Conservation (phyloP, 805 yeast genomes). For the Lachancea lanzarotensis region DNA sequence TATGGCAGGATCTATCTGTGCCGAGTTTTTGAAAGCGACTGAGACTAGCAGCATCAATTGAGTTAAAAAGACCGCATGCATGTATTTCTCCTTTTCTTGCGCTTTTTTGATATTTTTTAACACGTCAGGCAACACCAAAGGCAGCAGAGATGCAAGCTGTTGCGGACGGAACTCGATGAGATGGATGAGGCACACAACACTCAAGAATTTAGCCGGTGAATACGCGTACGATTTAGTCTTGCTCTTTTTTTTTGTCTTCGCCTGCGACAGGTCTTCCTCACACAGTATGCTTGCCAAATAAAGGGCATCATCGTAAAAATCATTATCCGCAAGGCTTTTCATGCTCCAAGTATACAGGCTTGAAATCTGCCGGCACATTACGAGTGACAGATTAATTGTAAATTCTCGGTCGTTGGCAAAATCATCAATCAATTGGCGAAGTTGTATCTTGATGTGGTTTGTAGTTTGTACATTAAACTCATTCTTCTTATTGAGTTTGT, state of each 20-base stretch:
- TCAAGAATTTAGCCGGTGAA: constrained; percentile 27
- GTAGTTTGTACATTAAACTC: background rate
- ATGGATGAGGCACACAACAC: constrained; percentile 25
- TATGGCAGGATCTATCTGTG: constrained; percentile 7
- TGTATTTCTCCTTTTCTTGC: constrained; percentile 26
- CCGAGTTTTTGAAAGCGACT: constrained; percentile 15
- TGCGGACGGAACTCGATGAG: constrained; percentile 32
- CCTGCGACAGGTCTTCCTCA: constrained; percentile 22
- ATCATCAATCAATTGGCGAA: background rate
- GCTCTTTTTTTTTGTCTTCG: constrained; percentile 14
- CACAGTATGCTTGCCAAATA: constrained; percentile 21
- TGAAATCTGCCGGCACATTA: constrained; percentile 10
- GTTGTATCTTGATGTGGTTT: background rate
- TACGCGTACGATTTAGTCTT: constrained; percentile 19
- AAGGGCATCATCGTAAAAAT: constrained; percentile 26
- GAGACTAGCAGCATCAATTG: constrained; percentile 20
- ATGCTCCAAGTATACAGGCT: constrained; percentile 16
- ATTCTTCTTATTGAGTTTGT: background rate
- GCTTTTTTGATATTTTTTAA: constrained; percentile 33
- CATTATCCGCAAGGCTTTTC: constrained; percentile 4
- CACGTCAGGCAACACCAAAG: constrained; percentile 26
- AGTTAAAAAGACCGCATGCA: constrained; percentile 29
- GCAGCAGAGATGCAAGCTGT: constrained; percentile 31
- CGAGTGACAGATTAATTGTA: background rate
- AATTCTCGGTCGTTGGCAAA: background rate